Base-by-base conservation (phyloP, 2,329 filamentous ascomycete genomes). In the Cladophialophora immunda region DNA sequence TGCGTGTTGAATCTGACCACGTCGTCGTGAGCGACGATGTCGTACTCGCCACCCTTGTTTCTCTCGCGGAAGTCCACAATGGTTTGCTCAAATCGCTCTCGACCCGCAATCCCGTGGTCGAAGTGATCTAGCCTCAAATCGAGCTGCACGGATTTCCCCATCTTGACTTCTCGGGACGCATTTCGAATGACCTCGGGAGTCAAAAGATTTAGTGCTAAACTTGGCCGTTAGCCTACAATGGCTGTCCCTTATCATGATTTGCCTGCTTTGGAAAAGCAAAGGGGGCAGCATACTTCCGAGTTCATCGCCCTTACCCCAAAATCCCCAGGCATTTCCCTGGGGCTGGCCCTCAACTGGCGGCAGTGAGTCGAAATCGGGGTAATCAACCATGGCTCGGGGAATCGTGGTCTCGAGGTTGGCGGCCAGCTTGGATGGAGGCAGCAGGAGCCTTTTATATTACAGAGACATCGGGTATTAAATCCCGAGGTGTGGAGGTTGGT, bases 251-350 rank as follows among this genome's bases (percentile, higher is more conserved):
- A 13, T 19, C 19, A 19, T 13, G n/a, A n/a, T n/a, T n/a, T n/a
- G n/a, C 17, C n/a, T 2, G 15, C 38, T n/a, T 7, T 41, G 38
- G 5, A 41, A 9, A 19, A 5, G 2, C 17, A 41, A 58, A 73
- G 54, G 67, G 27, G 13, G 50, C 15, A n/a, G 38, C 62, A n/a
- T 36, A 64, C 62, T 84, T 27, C 85, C 85, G 11, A 85, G 77
- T 67, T 86, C 76, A 62, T 87, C 85, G 2, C 77, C 65, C 2
- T 77, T 71, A 2, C 84, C 85, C 65, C 83, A 87, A 3, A 86
- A 79, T 0, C 83, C 84, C 85, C 85, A 87, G 7, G 85, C 83
- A 62, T 86, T 86, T 11, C 84, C 84, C 1, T 75, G 79, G 6
- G 85, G 85, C 36, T 56, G 53, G n/a, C 53, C 60, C n/a, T 55